These are phyloP conservation scores for Hymenoscyphus linearis DNA, from an alignment of 2,329 filamentous ascomycete genomes.

Conservation along the genomic window DNA sequence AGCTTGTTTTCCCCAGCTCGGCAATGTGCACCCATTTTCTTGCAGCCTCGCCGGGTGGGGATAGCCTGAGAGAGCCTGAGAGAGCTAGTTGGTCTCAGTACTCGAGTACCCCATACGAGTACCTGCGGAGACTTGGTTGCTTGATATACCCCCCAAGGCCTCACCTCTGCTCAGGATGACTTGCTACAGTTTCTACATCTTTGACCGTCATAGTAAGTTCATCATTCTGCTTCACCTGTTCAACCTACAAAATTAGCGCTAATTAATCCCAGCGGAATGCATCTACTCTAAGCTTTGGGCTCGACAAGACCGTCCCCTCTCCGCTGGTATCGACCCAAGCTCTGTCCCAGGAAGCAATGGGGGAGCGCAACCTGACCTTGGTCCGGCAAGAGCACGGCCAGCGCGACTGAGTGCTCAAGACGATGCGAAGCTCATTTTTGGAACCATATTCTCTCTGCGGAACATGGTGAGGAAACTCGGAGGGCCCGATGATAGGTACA, in stretches of 20 bases:
- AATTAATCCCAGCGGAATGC: slow-evolving; percentile 69
- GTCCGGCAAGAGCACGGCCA: slow-evolving; percentile 29
- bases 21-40: neutral
- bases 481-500: slow-evolving; percentile 73
- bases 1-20: slow-evolving; percentile 17
- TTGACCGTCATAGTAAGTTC: slow-evolving; percentile 82
- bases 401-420: slow-evolving; percentile 51
- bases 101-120: no score
- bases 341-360: slow-evolving; percentile 41
- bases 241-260: slow-evolving; percentile 13
- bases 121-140: neutral
- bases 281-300: slow-evolving; percentile 88
- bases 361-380: slow-evolving; percentile 27
- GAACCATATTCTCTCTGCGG: slow-evolving; percentile 89
- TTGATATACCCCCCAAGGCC: neutral
- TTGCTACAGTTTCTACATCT: slow-evolving; percentile 98
- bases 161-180: slow-evolving; percentile 55
- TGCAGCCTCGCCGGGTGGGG: neutral
- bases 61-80: neutral
- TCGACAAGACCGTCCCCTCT: slow-evolving; percentile 31
- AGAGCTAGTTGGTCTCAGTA: neutral
- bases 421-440: slow-evolving; percentile 95
- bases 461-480: slow-evolving; percentile 97
- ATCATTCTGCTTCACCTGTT: neutral
- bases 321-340: slow-evolving; percentile 38